Evolutionary conservation across 2,329 filamentous ascomycete species (phyloP), one percentile per base, ranked within the genome.

Genomic region (Calonectria ilicicola): DNA sequence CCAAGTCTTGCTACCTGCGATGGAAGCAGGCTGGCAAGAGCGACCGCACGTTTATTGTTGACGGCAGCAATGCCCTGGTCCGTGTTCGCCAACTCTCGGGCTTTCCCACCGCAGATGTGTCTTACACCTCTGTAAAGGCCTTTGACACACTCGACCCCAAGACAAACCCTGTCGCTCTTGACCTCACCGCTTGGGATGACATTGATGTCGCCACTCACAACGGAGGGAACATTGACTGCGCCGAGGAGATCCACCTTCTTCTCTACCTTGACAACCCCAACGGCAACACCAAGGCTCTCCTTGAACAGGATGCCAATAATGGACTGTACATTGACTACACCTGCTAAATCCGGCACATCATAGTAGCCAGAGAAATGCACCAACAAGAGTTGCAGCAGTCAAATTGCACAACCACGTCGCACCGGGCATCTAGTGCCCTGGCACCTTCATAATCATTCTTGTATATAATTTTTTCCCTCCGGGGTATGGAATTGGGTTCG

Each of bases 11-110:
- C 47, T 42, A 49, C 27, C 27, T 69, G 23, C 42, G 35, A 49
- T 69, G 67, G 67, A 35, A n/a, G 23, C 67, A 69, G 38, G 47
- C 40, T 21, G 46, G 27, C 58, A 53, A 38, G 47, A 56, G 27
- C 46, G 58, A 65, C 8, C 67, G 67, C 60, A 69, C 67, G 26
- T 69, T 69, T 17, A 46, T 69, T 26, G 67, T 69, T 19, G 60
- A 69, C 5, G 67, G 67, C 26, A 64, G 47, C 58, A 62, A 69
- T 27, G 67, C 26, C 3, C 32, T 69, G 15, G 35, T 65, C 21
- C 46, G 47, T 27, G 47, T 56, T 15, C 46, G 29, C 19, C n/a
- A 40, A 5, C 67, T 69, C 1, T 69, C 67, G 9, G 67, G 67
- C 29, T 69, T 69, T 27, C 67, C 67, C n/a, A 26, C 46, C 38